Base-by-base conservation (phyloP, 2,329 filamentous ascomycete species). In the Paramyrothecium roridum region DNA sequence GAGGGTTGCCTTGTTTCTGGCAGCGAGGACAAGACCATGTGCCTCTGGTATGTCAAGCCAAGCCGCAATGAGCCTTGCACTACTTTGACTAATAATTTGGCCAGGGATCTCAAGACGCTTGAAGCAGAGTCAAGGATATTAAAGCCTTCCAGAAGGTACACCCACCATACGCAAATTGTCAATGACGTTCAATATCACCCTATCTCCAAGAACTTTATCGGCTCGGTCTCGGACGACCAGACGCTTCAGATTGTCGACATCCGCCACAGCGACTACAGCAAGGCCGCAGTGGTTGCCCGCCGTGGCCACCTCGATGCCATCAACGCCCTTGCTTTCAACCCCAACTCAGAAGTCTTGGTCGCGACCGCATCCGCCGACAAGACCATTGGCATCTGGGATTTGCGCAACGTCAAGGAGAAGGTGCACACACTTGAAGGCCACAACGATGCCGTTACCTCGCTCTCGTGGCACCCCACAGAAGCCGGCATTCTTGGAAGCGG, bases 151-250 rank as follows among this genome's bases (percentile, higher is more conserved):
- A 84, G 88, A 50, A 88, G 84, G 43, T 98, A 95, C 74, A 93
- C 86, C 1, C 90, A 97, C 62, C 96, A 99, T 72, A 87, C 82
- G 20, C 87, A 93, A 23, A 90, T 95, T 53, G 95, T 99, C 69
- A 99, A 99, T 71, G 95, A 99, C 67, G 93, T 99, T 33, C 92
- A 98, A 74, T 91, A 96, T 69, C 93, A 98, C 65, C 93, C 93
- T 10, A 83, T 92, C 47, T 90, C 93, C 60, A 87, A 86, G 65
- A 86, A 87, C 63, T 87, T 96, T 60, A 90, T 99, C 58, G 96
- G 93, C 59, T 93, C 90, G 17, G 95, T 96, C 3, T 98, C 95
- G 3, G 95, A 99, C 70, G 95, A 99, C 70, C 82, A 95, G 63
- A 97, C 91, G 8, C 85, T 98, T 58, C 91, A 97, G 72, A 89